phyloP scores from a whole-genome alignment of 768 basidiomycete species.

The Leccinum broughii region DNA sequence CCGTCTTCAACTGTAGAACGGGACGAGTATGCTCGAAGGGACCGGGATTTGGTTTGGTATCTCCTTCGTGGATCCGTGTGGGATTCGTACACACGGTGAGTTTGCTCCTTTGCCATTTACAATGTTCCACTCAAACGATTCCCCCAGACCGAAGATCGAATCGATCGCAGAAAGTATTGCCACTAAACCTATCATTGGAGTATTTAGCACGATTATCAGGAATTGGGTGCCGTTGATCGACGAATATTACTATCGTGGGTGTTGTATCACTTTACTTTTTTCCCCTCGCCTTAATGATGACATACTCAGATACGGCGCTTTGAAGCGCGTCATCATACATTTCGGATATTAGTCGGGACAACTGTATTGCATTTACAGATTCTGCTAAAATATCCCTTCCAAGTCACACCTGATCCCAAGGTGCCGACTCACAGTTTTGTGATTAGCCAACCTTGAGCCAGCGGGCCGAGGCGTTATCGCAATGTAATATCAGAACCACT shows the following conservation, averaged over 20 bases:
- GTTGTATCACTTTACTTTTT: neutral
- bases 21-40: slow-evolving; percentile 78
- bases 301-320: slow-evolving; percentile 43
- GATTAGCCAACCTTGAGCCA: neutral
- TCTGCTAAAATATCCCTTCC: neutral
- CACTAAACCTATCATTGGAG: slow-evolving; percentile 61
- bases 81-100: slow-evolving; percentile 73
- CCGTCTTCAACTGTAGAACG: slow-evolving; percentile 66
- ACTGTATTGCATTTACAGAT: slow-evolving; percentile 1
- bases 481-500: neutral
- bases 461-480: neutral
- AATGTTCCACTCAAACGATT: neutral
- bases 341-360: slow-evolving; percentile 3
- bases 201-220: slow-evolving; percentile 67
- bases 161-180: slow-evolving; percentile 56
- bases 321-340: slow-evolving; percentile 27
- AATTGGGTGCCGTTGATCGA: slow-evolving; percentile 90
- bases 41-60: slow-evolving; percentile 82
- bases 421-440: neutral
- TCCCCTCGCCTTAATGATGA: slow-evolving; percentile 3
- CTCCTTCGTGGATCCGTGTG: slow-evolving; percentile 85
- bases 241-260: slow-evolving; percentile 88
- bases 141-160: slow-evolving; percentile 69
- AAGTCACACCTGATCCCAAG: neutral
- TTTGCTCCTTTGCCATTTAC: slow-evolving; percentile 6